Conservation (phyloP, 805 yeast genomes). For the Kluyveromyces dobzhanskii region DNA sequence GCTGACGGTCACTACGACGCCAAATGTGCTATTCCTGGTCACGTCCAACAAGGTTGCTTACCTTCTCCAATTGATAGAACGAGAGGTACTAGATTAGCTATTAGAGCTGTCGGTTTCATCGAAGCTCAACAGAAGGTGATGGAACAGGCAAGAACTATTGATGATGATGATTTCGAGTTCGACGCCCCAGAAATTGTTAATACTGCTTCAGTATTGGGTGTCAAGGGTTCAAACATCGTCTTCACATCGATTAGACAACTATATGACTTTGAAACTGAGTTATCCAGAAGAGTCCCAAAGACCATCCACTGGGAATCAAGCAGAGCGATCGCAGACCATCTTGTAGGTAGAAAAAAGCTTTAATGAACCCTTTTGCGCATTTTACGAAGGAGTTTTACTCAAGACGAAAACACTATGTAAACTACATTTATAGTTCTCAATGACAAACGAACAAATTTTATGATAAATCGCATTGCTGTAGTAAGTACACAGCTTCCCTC, state of each 20-base stretch:
- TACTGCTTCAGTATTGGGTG: slow-evolving; percentile 79
- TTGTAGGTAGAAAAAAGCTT: slow-evolving; percentile 60
- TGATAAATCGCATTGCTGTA: too few species aligned
- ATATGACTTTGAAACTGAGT: slow-evolving; percentile 82
- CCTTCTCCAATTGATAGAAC: slow-evolving; percentile 77
- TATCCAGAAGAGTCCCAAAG: slow-evolving; percentile 79
- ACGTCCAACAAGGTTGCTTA: slow-evolving; percentile 75
- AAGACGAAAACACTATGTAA: too few species aligned
- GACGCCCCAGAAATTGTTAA: slow-evolving; percentile 30
- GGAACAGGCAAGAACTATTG: slow-evolving; percentile 25
- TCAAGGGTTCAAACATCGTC: slow-evolving; percentile 64
- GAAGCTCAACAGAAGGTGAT: slow-evolving; percentile 34
- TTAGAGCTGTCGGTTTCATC: slow-evolving; percentile 60
- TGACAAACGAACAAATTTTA: too few species aligned
- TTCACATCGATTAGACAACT: slow-evolving; percentile 68
- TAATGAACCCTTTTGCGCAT: too few species aligned
- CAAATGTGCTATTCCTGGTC: slow-evolving; percentile 78
- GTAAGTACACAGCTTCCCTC: too few species aligned
- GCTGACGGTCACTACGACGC: slow-evolving; percentile 63
- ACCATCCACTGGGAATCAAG: slow-evolving; percentile 71
- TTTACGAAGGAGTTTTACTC: too few species aligned
- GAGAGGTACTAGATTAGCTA: slow-evolving; percentile 62
- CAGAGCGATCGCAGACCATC: slow-evolving; percentile 72
- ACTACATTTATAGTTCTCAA: too few species aligned
- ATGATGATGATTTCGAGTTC: slow-evolving; percentile 20